A percentile compares a stretch with the other conserved stretches of the same genome.
Conservation (phyloP, 768 basidiomycete species). For the Suillus bovinus region DNA sequence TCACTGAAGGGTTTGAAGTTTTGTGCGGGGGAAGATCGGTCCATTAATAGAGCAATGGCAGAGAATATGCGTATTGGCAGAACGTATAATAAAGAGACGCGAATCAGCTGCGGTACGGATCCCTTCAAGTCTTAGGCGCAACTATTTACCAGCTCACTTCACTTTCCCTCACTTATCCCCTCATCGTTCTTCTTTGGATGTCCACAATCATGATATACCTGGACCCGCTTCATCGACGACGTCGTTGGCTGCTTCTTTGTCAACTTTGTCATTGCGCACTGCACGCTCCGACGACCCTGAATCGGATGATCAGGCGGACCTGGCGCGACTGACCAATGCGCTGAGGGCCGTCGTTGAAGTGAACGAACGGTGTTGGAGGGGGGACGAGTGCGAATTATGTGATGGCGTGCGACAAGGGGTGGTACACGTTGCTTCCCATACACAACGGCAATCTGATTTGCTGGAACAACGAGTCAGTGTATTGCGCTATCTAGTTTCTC, state of each 20-base stretch:
- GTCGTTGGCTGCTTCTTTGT: constrained; percentile 16
- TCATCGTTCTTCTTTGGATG: constrained; percentile 28
- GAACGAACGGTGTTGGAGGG: constrained; percentile 80
- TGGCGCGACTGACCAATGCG: constrained; percentile 81
- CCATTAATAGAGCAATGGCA: constrained; percentile 90
- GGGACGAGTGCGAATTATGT: constrained; percentile 79
- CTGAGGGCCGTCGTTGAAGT: constrained; percentile 76
- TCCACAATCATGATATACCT: constrained; percentile 33
- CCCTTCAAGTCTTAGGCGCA: constrained; percentile 58
- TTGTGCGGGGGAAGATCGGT: constrained; percentile 73
- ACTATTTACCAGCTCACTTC: constrained; percentile 71
- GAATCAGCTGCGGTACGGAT: constrained; percentile 90
- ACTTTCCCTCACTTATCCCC: constrained; percentile 52
- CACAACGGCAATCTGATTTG: constrained; percentile 70
- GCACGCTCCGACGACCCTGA: constrained; percentile 23
- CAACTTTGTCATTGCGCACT: constrained; percentile 17
- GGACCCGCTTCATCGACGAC: constrained; percentile 20
- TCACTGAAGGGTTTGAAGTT: constrained; percentile 41
- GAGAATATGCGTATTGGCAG: constrained; percentile 81
- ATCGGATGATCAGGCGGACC: constrained; percentile 66
- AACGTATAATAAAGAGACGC: constrained; percentile 86
- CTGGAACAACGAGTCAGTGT: constrained; percentile 68
- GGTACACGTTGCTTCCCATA: constrained; percentile 62
- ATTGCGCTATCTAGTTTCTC: background rate
- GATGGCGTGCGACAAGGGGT: constrained; percentile 77